Conservation (phyloP, 2,329 filamentous ascomycete genomes). For the Pseudogymnoascus sp. region DNA sequence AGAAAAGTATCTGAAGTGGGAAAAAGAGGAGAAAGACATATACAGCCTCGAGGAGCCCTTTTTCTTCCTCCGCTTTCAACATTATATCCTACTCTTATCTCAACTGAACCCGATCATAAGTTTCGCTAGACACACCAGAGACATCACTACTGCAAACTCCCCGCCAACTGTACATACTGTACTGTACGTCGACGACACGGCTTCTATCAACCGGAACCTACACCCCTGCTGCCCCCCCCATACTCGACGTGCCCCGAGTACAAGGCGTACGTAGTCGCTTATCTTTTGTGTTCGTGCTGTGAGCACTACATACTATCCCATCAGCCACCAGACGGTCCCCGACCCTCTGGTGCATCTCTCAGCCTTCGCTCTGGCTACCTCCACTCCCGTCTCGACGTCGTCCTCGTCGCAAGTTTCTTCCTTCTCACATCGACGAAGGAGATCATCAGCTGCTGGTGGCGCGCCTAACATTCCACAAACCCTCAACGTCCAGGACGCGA, state of each 20-base stretch:
- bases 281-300: constrained; percentile 4
- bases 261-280: constrained; percentile 3
- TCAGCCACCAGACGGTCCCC: constrained; percentile 21
- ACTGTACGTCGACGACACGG: neutral
- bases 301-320: neutral
- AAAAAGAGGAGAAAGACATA: neutral
- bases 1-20: neutral
- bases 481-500: constrained; percentile 19
- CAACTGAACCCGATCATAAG: neutral
- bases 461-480: constrained; percentile 15
- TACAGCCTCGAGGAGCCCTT: neutral
- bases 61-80: neutral
- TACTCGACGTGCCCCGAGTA: neutral
- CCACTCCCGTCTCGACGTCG: constrained; percentile 39
- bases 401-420: constrained; percentile 38
- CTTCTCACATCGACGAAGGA: constrained; percentile 30
- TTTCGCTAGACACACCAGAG: neutral
- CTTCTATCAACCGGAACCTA: neutral
- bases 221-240: neutral
- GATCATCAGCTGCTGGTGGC: constrained; percentile 28
- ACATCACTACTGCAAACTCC: neutral
- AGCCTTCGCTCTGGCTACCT: constrained; percentile 42
- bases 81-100: neutral
- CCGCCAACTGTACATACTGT: neutral
- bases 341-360: constrained; percentile 25